Evolutionary conservation across 2,329 filamentous ascomycete species (phyloP).

Genomic region (Pseudovirgaria hyperparasitica): DNA sequence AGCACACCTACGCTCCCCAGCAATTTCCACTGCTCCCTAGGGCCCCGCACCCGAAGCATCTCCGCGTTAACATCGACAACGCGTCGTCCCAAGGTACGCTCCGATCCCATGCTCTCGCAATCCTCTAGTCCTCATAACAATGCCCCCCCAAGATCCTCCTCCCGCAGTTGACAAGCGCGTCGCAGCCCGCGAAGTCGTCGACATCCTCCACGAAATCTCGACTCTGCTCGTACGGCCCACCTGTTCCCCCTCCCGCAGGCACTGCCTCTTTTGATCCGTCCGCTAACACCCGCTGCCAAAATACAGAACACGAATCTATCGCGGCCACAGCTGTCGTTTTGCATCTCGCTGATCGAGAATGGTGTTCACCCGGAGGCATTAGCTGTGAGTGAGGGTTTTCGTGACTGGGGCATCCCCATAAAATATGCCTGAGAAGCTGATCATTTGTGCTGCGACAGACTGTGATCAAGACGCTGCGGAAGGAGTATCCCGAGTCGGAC

Average conservation of each 20-base stretch:
- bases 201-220: conserved; percentile 74
- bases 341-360: conserved; percentile 93
- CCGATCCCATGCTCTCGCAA: background rate
- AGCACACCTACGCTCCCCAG: too few species aligned
- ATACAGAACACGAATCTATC: conserved; percentile 83
- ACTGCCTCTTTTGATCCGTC: background rate
- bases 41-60: too few species aligned
- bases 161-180: conserved; percentile 50
- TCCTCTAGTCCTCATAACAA: background rate
- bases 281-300: conserved; percentile 1
- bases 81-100: too few species aligned
- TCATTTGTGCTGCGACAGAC: conserved; percentile 45
- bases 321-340: conserved; percentile 80
- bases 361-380: conserved; percentile 92
- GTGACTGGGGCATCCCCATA: background rate
- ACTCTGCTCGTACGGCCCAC: conserved; percentile 64
- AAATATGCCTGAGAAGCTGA: conserved; percentile 66
- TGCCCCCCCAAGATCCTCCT: conserved; percentile 13
- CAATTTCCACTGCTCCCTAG: too few species aligned
- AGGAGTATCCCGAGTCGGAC: conserved; percentile 24
- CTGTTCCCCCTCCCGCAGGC: conserved; percentile 1
- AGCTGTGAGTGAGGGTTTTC: conserved; percentile 43
- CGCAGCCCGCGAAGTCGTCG: conserved; percentile 69
- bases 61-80: too few species aligned
- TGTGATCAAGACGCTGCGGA: conserved; percentile 33